A percentile compares a stretch with the other conserved stretches of the same genome.
These are phyloP conservation scores for Brassica juncea DNA, from an alignment of 345 rosid species.

Conservation along the genomic window DNA sequence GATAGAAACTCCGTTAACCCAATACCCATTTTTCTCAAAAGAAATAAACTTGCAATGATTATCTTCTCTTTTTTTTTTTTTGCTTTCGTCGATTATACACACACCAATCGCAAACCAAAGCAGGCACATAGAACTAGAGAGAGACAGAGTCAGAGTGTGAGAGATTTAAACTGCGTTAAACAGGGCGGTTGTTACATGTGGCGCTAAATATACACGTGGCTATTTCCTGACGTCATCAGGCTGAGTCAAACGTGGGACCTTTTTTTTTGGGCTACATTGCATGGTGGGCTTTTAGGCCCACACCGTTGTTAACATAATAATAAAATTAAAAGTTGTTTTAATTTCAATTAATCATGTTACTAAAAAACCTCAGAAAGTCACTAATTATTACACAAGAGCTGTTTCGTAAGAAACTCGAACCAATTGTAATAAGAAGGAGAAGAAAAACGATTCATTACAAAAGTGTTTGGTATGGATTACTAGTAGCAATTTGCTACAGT, in stretches of 20 bases:
- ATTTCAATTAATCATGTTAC: background rate
- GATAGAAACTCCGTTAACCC: conserved; percentile 14
- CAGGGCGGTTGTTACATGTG: conserved; percentile 38
- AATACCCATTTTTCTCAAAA: conserved; percentile 27
- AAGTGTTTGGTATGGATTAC: background rate
- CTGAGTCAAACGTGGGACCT: conserved; percentile 5
- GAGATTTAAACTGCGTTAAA: conserved; percentile 32
- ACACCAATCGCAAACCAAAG: conserved; percentile 14
- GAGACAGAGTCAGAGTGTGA: conserved; percentile 9
- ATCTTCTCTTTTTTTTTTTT: background rate
- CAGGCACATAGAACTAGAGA: conserved; percentile 9
- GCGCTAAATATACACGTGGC: conserved; percentile 23
- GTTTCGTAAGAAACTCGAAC: background rate
- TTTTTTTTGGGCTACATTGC: background rate
- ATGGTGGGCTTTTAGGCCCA: conserved; percentile 13
- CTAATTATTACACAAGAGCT: background rate
- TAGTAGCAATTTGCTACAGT: background rate
- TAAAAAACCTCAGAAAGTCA: background rate
- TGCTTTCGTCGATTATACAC: background rate
- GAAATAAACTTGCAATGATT: background rate
- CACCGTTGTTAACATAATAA: background rate
- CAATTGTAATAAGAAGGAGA: background rate
- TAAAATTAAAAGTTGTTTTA: background rate
- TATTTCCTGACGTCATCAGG: background rate
- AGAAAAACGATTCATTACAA: background rate